phyloP scores from a whole-genome alignment of 768 basidiomycete species.

The Daedaleopsis sinensis region DNA sequence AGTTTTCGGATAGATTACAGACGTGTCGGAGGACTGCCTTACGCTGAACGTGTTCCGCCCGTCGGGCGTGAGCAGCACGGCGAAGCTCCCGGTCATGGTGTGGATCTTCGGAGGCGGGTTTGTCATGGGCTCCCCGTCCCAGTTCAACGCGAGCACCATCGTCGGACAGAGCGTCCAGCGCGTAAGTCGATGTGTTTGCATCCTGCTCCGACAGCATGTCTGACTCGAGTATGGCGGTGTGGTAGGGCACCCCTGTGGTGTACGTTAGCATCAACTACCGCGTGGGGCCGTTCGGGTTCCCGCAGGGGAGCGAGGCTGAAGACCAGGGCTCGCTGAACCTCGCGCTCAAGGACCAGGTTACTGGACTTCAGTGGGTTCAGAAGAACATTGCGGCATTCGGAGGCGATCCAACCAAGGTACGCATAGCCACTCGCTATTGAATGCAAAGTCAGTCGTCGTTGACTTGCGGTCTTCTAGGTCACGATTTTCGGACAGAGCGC shows the following conservation, averaged over 20 bases:
- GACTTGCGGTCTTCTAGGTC: constrained; percentile 22
- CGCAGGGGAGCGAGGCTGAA: constrained; percentile 45
- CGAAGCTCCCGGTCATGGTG: constrained; percentile 44
- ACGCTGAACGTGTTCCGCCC: constrained; percentile 51
- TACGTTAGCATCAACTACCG: constrained; percentile 56
- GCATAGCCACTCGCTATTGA: constrained; percentile 9
- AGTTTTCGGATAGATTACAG: neutral
- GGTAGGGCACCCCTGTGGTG: constrained; percentile 34
- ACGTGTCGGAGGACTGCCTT: constrained; percentile 50
- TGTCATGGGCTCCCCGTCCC: neutral
- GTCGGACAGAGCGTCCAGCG: neutral
- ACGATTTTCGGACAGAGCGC: constrained; percentile 44
- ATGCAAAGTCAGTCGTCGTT: neutral
- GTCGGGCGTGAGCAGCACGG: constrained; percentile 23
- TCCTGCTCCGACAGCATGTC: no score
- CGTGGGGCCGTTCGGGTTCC: constrained; percentile 51
- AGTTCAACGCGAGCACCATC: neutral
- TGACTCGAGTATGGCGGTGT: no score
- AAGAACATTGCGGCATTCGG: constrained; percentile 67
- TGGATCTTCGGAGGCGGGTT: constrained; percentile 50
- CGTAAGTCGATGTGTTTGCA: no score
- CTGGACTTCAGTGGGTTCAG: constrained; percentile 67
- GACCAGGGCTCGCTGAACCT: constrained; percentile 44
- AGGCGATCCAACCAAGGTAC: constrained; percentile 35
- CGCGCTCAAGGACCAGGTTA: constrained; percentile 81